Evolutionary conservation across 768 basidiomycete genomes (phyloP).

Genomic region (Boletus reticulatus): DNA sequence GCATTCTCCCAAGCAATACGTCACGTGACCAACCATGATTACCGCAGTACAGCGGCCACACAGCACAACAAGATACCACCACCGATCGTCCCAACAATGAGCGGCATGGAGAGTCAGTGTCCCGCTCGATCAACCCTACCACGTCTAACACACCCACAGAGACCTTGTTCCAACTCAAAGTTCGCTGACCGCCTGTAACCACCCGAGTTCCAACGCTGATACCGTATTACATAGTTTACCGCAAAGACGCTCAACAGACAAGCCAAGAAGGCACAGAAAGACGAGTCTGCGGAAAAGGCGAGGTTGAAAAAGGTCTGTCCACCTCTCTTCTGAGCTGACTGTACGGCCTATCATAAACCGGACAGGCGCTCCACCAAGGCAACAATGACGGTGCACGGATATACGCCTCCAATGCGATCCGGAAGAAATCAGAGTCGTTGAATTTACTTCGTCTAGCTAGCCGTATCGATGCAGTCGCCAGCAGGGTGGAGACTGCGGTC

Average conservation of each 20-base stretch:
- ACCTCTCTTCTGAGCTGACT: background rate
- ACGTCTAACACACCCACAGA: constrained; percentile 47
- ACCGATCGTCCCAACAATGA: constrained; percentile 50
- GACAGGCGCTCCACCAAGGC: constrained; percentile 91
- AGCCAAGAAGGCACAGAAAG: constrained; percentile 97
- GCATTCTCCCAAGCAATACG: background rate
- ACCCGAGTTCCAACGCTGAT: constrained; percentile 12
- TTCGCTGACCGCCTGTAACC: constrained; percentile 31
- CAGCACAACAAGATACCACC: background rate
- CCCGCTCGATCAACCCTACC: background rate
- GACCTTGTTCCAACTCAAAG: constrained; percentile 98
- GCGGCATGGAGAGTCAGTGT: constrained; percentile 84
- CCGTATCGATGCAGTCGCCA: constrained; percentile 95
- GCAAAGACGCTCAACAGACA: constrained; percentile 93
- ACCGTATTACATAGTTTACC: constrained; percentile 68
- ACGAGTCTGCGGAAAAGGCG: constrained; percentile 84
- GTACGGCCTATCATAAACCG: background rate
- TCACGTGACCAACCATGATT: constrained; percentile 11
- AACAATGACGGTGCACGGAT: constrained; percentile 97
- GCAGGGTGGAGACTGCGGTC: constrained; percentile 95
- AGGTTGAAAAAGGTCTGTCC: constrained; percentile 85
- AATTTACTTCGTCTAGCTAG: constrained; percentile 89
- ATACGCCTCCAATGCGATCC: constrained; percentile 96
- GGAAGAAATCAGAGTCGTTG: constrained; percentile 94
- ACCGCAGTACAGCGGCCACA: background rate